phyloP scores from a whole-genome alignment of 768 basidiomycete genomes.

The Daedaleopsis sinensis region DNA sequence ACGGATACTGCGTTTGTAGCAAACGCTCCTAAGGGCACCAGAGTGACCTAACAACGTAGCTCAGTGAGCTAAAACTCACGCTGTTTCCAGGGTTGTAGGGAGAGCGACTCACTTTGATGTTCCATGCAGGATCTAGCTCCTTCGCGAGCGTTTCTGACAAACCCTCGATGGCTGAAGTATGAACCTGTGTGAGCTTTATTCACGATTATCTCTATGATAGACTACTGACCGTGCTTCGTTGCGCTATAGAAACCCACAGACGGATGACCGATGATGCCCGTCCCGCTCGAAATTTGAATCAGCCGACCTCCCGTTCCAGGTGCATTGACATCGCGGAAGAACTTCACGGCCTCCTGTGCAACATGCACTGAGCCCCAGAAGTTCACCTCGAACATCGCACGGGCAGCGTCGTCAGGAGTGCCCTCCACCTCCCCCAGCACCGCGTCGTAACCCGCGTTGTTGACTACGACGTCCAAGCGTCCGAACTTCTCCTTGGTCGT shows the following conservation, averaged over 20 bases:
- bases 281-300: slow-evolving; percentile 40
- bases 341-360: slow-evolving; percentile 25
- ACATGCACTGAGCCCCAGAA: slow-evolving; percentile 28
- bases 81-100: too few relatives aligned
- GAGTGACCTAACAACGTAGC: slow-evolving; percentile 16
- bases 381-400: slow-evolving; percentile 40
- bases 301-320: slow-evolving; percentile 34
- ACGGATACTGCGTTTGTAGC: slow-evolving; percentile 1
- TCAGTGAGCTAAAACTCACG: too few relatives aligned
- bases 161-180: slow-evolving; percentile 32
- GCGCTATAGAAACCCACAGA: slow-evolving; percentile 28
- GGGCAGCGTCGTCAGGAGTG: slow-evolving; percentile 33
- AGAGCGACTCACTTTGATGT: slow-evolving; percentile 42
- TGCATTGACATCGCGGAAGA: slow-evolving; percentile 33
- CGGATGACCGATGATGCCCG: slow-evolving; percentile 26
- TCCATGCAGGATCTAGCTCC: slow-evolving; percentile 50
- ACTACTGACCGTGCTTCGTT: slow-evolving; percentile 21
- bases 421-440: slow-evolving; percentile 42
- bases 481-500: slow-evolving; percentile 40
- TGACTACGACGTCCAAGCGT: slow-evolving; percentile 47
- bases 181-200: not conserved
- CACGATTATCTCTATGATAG: not conserved
- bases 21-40: slow-evolving; percentile 27
- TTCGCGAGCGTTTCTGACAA: slow-evolving; percentile 39
- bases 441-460: slow-evolving; percentile 41